A percentile compares a stretch with the other conserved stretches of the same genome.
These are phyloP conservation scores for Crucihimalaya himalaica DNA, from an alignment of 345 rosid genomes.

Conservation along the genomic window DNA sequence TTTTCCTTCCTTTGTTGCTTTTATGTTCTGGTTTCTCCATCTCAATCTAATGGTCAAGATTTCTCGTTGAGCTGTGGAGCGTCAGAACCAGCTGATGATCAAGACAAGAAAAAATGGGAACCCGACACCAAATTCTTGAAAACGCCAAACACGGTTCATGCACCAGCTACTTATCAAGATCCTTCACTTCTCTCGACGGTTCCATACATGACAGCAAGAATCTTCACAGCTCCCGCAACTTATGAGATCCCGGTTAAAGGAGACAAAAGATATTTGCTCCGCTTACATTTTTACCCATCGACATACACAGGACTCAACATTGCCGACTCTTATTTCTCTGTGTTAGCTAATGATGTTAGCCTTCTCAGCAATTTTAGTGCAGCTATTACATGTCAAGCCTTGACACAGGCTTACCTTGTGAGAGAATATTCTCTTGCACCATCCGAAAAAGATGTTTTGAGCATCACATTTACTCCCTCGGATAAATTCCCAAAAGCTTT, in stretches of 20 bases:
- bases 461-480: constrained; percentile 57
- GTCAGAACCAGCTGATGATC: constrained; percentile 46
- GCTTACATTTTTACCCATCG: constrained; percentile 73
- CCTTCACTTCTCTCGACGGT: constrained; percentile 61
- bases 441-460: constrained; percentile 35
- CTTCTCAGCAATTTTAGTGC: constrained; percentile 79
- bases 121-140: constrained; percentile 55
- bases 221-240: constrained; percentile 54
- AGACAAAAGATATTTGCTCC: constrained; percentile 48
- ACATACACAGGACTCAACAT: constrained; percentile 50
- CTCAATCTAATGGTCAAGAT: constrained; percentile 32
- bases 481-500: constrained; percentile 45
- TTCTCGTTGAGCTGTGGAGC: constrained; percentile 62
- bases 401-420: constrained; percentile 65
- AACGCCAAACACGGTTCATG: constrained; percentile 39
- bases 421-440: constrained; percentile 67
- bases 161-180: constrained; percentile 60
- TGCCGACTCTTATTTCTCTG: constrained; percentile 59
- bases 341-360: constrained; percentile 49
- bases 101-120: constrained; percentile 64
- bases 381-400: constrained; percentile 64
- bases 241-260: constrained; percentile 53
- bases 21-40: constrained; percentile 28
- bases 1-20: constrained; percentile 38
- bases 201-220: constrained; percentile 79